phyloP scores from a whole-genome alignment of 768 basidiomycete genomes.

The Russula foetens region DNA sequence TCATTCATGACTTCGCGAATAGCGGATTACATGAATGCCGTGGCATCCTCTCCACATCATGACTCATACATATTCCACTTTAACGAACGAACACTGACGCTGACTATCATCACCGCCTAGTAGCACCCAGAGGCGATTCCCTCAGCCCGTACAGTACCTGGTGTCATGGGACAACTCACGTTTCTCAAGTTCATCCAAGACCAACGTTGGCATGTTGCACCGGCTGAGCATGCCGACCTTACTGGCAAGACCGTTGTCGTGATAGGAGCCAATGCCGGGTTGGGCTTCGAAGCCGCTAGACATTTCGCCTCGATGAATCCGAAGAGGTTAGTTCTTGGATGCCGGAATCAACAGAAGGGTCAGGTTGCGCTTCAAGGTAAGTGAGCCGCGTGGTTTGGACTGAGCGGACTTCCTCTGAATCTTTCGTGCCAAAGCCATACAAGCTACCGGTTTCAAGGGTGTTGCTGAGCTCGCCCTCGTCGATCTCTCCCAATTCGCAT shows the following conservation, averaged over 20 bases:
- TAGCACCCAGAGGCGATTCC: too few species aligned
- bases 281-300: slow-evolving; percentile 18
- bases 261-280: slow-evolving; percentile 17
- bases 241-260: slow-evolving; percentile 19
- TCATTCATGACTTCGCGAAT: too few species aligned
- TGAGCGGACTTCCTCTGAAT: background rate
- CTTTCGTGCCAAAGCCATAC: background rate
- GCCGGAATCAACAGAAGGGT: slow-evolving; percentile 11
- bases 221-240: slow-evolving; percentile 7
- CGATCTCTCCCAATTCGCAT: slow-evolving; percentile 24
- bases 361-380: slow-evolving; percentile 9
- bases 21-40: too few species aligned
- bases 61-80: too few species aligned
- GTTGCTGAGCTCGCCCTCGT: slow-evolving; percentile 16
- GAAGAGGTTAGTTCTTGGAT: slow-evolving; percentile 12
- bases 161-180: slow-evolving; percentile 6
- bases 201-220: slow-evolving; percentile 5
- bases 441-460: slow-evolving; percentile 12
- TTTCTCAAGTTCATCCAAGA: background rate
- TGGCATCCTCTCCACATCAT: too few species aligned
- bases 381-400: background rate
- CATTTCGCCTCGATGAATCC: slow-evolving; percentile 16
- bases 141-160: too few species aligned
- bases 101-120: too few species aligned
- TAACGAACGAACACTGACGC: too few species aligned